These are phyloP conservation scores for Rhynchospora pubera DNA, from an alignment of 176 grass and related monocot genomes.

Conservation along the genomic window DNA sequence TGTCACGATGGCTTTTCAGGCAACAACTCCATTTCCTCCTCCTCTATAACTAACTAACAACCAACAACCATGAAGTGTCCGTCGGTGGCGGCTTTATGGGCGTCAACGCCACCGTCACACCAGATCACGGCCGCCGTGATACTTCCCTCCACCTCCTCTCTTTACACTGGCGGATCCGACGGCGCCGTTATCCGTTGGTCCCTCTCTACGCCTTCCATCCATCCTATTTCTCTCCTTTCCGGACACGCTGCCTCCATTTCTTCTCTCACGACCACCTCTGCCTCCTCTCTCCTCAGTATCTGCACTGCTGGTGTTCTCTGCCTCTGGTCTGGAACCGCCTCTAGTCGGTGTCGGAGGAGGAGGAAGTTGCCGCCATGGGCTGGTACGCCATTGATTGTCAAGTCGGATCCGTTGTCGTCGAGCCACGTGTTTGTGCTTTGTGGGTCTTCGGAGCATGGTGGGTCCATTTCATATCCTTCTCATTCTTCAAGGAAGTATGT, in stretches of 20 bases:
- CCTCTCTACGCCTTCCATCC: slow-evolving; percentile 31
- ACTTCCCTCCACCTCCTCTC: slow-evolving; percentile 20
- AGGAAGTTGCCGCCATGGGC: slow-evolving; percentile 71
- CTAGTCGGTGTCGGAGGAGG: slow-evolving; percentile 59
- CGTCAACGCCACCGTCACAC: slow-evolving; percentile 64
- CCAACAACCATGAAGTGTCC: slow-evolving; percentile 66
- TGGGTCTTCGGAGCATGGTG: slow-evolving; percentile 33
- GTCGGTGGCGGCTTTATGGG: slow-evolving; percentile 80
- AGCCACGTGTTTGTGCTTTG: slow-evolving; percentile 57
- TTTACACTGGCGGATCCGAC: slow-evolving; percentile 80
- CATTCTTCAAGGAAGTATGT: slow-evolving; percentile 32
- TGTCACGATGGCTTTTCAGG: background rate
- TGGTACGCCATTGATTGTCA: slow-evolving; percentile 52
- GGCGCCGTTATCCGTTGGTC: slow-evolving; percentile 75
- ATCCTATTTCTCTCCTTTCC: slow-evolving; percentile 60
- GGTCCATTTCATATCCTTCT: slow-evolving; percentile 2
- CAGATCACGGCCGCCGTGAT: slow-evolving; percentile 45
- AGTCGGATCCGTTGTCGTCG: slow-evolving; percentile 29
- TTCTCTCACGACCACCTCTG: slow-evolving; percentile 27
- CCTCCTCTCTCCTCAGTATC: slow-evolving; percentile 39
- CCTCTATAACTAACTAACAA: background rate
- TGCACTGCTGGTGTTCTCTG: slow-evolving; percentile 64
- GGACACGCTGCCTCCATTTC: slow-evolving; percentile 64
- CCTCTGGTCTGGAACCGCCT: slow-evolving; percentile 46
- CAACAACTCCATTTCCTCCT: background rate